These are phyloP conservation scores for Cicer cuneatum DNA, from an alignment of 306 rosid genomes.

Conservation along the genomic window DNA sequence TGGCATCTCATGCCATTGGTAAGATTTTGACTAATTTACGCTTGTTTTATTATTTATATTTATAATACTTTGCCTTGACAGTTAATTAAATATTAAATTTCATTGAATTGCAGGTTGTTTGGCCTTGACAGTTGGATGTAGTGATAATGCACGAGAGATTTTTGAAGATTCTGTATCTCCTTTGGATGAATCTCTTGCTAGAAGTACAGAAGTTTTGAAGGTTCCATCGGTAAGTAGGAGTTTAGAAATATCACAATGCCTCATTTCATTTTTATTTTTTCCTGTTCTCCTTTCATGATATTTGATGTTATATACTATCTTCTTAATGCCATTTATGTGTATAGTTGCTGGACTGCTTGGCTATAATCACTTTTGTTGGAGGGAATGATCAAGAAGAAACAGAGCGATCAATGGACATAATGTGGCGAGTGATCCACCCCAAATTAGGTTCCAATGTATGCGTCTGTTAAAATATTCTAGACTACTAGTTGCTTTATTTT, in stretches of 20 bases:
- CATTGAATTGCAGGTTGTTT: constrained; percentile 61
- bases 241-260: constrained; percentile 12
- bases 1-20: constrained; percentile 89
- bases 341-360: constrained; percentile 91
- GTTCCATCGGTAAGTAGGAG: constrained; percentile 56
- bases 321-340: constrained; percentile 44
- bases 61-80: background rate
- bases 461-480: constrained; percentile 5
- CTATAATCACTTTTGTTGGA: constrained; percentile 82
- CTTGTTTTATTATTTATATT: background rate
- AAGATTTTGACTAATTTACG: constrained; percentile 42
- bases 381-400: constrained; percentile 84
- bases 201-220: constrained; percentile 61
- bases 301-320: constrained; percentile 22
- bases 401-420: constrained; percentile 78
- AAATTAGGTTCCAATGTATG: constrained; percentile 78
- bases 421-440: constrained; percentile 96
- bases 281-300: background rate
- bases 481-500: background rate
- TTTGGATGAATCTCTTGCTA: constrained; percentile 68
- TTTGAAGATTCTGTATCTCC: constrained; percentile 65
- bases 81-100: constrained; percentile 27
- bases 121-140: constrained; percentile 82
- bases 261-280: constrained; percentile 8
- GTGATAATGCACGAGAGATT: constrained; percentile 81